These are phyloP conservation scores for Daldinia bambusicola DNA, from an alignment of 495 filamentous ascomycete species.

Conservation along the genomic window DNA sequence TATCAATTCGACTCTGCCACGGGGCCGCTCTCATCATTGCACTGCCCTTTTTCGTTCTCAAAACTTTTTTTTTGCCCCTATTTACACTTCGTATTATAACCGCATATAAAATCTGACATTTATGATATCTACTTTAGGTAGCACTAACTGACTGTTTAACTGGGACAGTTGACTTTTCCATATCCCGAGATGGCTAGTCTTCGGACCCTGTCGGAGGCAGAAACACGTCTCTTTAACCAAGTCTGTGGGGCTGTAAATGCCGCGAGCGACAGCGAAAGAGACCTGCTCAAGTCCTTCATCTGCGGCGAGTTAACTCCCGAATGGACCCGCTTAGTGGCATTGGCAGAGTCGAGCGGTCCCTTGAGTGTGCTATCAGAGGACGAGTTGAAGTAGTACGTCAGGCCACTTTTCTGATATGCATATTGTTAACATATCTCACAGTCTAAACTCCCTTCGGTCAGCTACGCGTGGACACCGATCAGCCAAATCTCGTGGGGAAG, in stretches of 20 bases:
- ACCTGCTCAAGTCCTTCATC: constrained; percentile 27
- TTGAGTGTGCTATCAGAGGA: constrained; percentile 36
- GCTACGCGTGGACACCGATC: not conserved
- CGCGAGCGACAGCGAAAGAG: constrained; percentile 22
- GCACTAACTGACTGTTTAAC: not conserved
- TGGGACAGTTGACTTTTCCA: not conserved
- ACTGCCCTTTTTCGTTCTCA: not conserved
- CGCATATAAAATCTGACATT: not conserved
- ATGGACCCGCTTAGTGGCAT: constrained; percentile 26
- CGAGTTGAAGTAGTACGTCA: constrained; percentile 35
- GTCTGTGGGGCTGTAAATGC: constrained; percentile 29
- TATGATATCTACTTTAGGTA: not conserved
- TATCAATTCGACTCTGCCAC: not conserved
- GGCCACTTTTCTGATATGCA: not conserved
- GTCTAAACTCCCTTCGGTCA: constrained; percentile 9
- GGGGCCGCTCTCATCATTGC: too few species aligned
- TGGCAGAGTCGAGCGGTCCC: constrained; percentile 33
- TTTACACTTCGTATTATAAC: not conserved
- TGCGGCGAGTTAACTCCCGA: constrained; percentile 25
- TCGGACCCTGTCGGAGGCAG: constrained; percentile 22
- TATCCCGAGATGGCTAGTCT: constrained; percentile 25
- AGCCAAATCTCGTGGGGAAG: not conserved
- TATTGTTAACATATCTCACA: constrained; percentile 12
- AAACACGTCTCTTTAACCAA: constrained; percentile 36
- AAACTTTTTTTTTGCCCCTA: not conserved